These are phyloP conservation scores for Sordaria brevicollis DNA, from an alignment of 495 filamentous ascomycete species.

Conservation along the genomic window DNA sequence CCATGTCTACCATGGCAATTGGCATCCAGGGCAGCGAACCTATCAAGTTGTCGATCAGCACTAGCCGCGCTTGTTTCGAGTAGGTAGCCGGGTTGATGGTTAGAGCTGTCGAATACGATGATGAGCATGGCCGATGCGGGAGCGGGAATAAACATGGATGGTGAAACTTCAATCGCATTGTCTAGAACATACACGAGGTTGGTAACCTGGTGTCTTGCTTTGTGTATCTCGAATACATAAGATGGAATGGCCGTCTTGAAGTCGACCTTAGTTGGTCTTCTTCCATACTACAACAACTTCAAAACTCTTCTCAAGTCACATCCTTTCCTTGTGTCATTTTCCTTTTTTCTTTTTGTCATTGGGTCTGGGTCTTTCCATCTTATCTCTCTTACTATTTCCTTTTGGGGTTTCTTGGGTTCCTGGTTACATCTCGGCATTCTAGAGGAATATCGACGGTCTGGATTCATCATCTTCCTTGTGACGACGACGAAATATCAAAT, in stretches of 20 bases:
- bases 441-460: slow-evolving; percentile 13
- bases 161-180: neutral
- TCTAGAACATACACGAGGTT: slow-evolving; percentile 1
- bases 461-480: slow-evolving; percentile 9
- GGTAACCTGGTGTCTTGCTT: slow-evolving; percentile 2
- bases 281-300: neutral
- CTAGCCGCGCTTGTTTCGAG: neutral
- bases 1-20: no score
- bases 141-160: neutral
- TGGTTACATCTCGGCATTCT: slow-evolving; percentile 4
- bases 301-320: slow-evolving; percentile 5
- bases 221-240: neutral
- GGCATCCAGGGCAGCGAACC: neutral
- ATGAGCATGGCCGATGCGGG: neutral
- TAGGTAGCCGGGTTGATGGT: neutral
- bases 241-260: neutral
- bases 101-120: neutral
- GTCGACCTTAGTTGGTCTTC: neutral
- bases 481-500: neutral
- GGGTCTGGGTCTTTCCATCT: slow-evolving; percentile 14
- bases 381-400: slow-evolving; percentile 6
- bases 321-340: slow-evolving; percentile 12
- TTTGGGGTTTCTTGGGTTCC: slow-evolving; percentile 1
- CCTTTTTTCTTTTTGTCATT: slow-evolving; percentile 15
- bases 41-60: neutral